Percentiles rank a stretch among this genome's conserved stretches.
Evolutionary conservation across 129 eudicot species (phyloP).

Genomic region (Tagetes erecta): DNA sequence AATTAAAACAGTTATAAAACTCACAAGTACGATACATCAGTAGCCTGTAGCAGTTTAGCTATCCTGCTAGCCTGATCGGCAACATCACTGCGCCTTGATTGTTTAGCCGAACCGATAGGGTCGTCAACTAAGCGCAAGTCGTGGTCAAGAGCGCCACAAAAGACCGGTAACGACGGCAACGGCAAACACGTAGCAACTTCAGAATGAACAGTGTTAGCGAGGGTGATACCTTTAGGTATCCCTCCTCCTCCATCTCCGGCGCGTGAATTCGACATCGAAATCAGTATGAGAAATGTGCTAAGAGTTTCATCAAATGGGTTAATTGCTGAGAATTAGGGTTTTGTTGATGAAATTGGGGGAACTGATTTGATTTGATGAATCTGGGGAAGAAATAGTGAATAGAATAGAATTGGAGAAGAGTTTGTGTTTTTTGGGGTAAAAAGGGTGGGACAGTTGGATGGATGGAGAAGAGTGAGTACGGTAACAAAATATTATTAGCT

Average conservation of each 20-base stretch:
- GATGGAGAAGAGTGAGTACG: neutral
- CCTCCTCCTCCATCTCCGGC: conserved; percentile 36
- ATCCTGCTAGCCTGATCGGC: conserved; percentile 62
- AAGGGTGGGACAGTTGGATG: conserved; percentile 16
- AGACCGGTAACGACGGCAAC: conserved; percentile 87
- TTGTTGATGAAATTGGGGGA: conserved; percentile 20
- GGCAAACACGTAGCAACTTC: conserved; percentile 94
- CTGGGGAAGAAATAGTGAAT: conserved; percentile 18
- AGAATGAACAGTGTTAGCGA: conserved; percentile 76
- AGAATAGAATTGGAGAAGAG: neutral
- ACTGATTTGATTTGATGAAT: conserved; percentile 12
- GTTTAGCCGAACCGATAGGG: conserved; percentile 34
- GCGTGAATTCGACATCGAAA: conserved; percentile 54
- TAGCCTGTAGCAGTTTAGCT: conserved; percentile 59
- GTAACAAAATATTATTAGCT: neutral
- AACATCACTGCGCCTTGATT: conserved; percentile 44
- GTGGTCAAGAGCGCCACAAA: conserved; percentile 80
- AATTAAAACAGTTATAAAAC: conserved; percentile 37
- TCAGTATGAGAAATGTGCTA: conserved; percentile 27
- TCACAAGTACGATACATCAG: conserved; percentile 87
- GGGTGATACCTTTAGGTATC: conserved; percentile 72
- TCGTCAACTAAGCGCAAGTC: conserved; percentile 76
- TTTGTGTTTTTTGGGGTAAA: conserved; percentile 17
- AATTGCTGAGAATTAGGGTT: conserved; percentile 29
- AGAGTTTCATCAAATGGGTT: conserved; percentile 24